These are phyloP conservation scores for Hericium rajendrae DNA, from an alignment of 768 basidiomycete genomes.

Conservation along the genomic window DNA sequence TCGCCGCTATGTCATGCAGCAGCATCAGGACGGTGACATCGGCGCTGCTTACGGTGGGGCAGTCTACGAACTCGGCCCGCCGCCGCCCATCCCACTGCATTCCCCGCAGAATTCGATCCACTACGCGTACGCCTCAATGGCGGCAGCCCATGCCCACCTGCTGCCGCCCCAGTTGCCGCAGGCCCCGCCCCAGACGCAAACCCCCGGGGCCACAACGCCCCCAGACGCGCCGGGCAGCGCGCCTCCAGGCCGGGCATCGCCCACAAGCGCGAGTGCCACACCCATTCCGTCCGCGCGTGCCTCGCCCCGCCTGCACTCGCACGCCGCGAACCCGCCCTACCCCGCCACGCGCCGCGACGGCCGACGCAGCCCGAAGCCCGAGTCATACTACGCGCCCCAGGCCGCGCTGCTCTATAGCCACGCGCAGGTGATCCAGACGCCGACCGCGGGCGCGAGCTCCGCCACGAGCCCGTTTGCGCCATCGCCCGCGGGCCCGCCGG, in stretches of 20 bases:
- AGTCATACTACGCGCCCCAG: conserved; percentile 31
- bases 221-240: conserved; percentile 1
- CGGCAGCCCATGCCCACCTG: conserved; percentile 4
- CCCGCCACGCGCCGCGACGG: conserved; percentile 12
- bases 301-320: conserved; percentile 7
- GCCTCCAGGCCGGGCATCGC: neutral
- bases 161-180: conserved; percentile 1
- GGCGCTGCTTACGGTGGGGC: neutral
- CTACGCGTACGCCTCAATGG: neutral
- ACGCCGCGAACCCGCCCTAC: conserved; percentile 10
- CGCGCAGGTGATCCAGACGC: conserved; percentile 10
- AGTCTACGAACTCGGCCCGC: neutral
- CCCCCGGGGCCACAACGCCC: conserved; percentile 5
- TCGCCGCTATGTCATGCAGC: neutral
- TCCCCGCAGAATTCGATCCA: neutral
- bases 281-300: conserved; percentile 1
- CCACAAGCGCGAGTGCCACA: neutral
- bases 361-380: conserved; percentile 21
- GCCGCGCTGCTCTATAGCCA: conserved; percentile 49
- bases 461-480: conserved; percentile 9
- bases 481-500: conserved; percentile 8
- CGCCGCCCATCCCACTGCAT: neutral
- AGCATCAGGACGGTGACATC: neutral
- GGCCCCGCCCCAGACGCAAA: conserved; percentile 4
- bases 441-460: conserved; percentile 10